These are phyloP conservation scores for Lactarius sanguifluus DNA, from an alignment of 768 basidiomycete species.

Conservation along the genomic window DNA sequence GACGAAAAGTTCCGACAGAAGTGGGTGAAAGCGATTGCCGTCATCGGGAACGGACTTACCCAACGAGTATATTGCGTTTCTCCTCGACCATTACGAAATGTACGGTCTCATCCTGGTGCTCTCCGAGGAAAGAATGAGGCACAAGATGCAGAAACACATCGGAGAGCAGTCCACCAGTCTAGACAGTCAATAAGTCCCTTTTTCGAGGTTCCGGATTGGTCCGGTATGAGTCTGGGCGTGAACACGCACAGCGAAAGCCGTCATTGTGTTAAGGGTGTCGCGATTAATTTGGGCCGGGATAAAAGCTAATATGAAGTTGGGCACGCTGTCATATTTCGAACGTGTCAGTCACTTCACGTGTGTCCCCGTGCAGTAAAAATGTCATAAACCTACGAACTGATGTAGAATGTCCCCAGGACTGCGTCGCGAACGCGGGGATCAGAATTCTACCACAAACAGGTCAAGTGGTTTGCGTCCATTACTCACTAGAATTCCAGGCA, in stretches of 20 bases:
- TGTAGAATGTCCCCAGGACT: constrained; percentile 92
- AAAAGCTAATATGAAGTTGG: constrained; percentile 93
- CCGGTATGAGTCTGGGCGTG: neutral
- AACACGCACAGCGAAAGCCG: constrained; percentile 78
- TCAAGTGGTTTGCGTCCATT: neutral
- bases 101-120: constrained; percentile 68
- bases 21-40: constrained; percentile 4
- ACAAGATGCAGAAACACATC: constrained; percentile 92
- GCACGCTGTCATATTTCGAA: constrained; percentile 54
- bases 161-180: constrained; percentile 89
- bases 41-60: constrained; percentile 47
- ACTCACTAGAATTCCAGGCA: constrained; percentile 74
- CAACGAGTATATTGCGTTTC: constrained; percentile 86
- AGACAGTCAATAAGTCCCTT: constrained; percentile 20
- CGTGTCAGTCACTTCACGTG: constrained; percentile 30
- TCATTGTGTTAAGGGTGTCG: constrained; percentile 90
- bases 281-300: constrained; percentile 86
- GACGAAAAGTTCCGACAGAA: constrained; percentile 6
- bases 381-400: constrained; percentile 75
- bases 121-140: constrained; percentile 91
- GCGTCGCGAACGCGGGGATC: neutral
- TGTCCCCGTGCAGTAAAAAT: constrained; percentile 18
- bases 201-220: constrained; percentile 1
- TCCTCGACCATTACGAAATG: constrained; percentile 86
- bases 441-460: neutral